Percentiles rank a stretch among this genome's conserved stretches.
These are phyloP conservation scores for Phytophthora fragariaefolia DNA, from an alignment of 352 stramenopile genomes.

Conservation along the genomic window DNA sequence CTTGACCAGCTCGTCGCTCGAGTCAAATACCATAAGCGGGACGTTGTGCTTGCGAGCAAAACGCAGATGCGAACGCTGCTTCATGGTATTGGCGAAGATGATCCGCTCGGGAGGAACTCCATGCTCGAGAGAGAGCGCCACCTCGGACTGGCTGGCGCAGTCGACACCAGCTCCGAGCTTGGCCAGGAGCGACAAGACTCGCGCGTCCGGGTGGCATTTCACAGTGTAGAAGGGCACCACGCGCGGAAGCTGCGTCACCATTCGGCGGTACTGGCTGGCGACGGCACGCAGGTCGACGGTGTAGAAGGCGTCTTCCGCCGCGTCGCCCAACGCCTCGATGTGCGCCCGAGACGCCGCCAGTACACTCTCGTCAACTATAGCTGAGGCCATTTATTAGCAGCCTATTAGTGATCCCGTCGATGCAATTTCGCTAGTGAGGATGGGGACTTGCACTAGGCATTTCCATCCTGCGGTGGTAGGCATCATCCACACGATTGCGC, in stretches of 20 bases:
- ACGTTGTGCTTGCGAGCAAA: conserved; percentile 67
- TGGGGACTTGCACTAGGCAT: too few relatives aligned
- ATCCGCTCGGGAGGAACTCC: conserved; percentile 66
- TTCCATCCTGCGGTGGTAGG: neutral
- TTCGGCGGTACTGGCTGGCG: conserved; percentile 53
- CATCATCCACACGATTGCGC: conserved; percentile 4
- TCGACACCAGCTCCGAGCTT: conserved; percentile 78
- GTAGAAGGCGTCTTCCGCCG: conserved; percentile 69
- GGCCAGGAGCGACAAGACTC: conserved; percentile 55
- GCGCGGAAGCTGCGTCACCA: conserved; percentile 53
- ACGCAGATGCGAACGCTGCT: conserved; percentile 74
- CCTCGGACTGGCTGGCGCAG: conserved; percentile 86
- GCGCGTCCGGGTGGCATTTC: conserved; percentile 90
- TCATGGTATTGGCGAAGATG: conserved; percentile 93
- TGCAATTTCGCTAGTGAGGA: conserved; percentile 18
- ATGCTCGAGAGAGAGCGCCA: conserved; percentile 66
- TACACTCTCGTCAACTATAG: conserved; percentile 12
- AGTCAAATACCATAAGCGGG: conserved; percentile 88
- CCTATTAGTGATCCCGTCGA: neutral
- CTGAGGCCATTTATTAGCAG: conserved; percentile 11
- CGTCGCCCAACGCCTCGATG: conserved; percentile 32
- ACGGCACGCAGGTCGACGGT: conserved; percentile 62
- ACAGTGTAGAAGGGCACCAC: conserved; percentile 90
- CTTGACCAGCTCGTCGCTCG: conserved; percentile 83
- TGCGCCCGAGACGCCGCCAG: conserved; percentile 31